phyloP scores from a whole-genome alignment of 78 protist genomes.

The Dictyostelium intermedium region DNA sequence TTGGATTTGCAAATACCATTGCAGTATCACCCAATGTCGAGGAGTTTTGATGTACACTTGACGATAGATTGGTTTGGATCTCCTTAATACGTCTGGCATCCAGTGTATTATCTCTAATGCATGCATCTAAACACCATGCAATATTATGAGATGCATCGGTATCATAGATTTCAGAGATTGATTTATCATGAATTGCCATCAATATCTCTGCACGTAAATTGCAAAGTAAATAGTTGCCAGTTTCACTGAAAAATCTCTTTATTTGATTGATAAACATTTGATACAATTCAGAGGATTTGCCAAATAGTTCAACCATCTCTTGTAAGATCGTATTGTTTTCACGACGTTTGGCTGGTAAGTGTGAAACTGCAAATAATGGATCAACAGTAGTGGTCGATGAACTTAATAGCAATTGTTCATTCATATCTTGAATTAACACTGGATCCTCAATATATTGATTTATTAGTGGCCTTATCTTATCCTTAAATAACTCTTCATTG shows the following conservation, averaged over 20 bases:
- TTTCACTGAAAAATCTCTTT: neutral
- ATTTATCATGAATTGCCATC: slow-evolving; percentile 51
- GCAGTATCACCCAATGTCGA: slow-evolving; percentile 30
- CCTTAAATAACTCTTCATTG: slow-evolving; percentile 30
- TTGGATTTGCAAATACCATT: slow-evolving; percentile 73
- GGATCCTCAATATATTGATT: slow-evolving; percentile 52
- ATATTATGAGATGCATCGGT: slow-evolving; percentile 17
- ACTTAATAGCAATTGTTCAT: slow-evolving; percentile 1
- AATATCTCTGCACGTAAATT: slow-evolving; percentile 55
- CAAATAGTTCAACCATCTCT: slow-evolving; percentile 26
- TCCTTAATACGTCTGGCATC: slow-evolving; percentile 35
- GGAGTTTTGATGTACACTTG: neutral
- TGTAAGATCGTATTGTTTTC: slow-evolving; percentile 29
- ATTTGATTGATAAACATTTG: neutral
- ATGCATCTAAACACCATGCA: slow-evolving; percentile 79
- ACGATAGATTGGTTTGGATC: neutral
- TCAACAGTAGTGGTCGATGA: neutral
- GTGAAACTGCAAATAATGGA: slow-evolving; percentile 20
- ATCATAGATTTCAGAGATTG: slow-evolving; percentile 5
- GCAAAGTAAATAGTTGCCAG: slow-evolving; percentile 4
- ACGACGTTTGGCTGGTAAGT: slow-evolving; percentile 49
- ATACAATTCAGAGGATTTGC: slow-evolving; percentile 19
- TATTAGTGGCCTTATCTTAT: slow-evolving; percentile 24
- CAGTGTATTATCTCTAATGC: slow-evolving; percentile 17
- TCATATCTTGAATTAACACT: slow-evolving; percentile 24